Evolutionary conservation across 257 asterid species (phyloP).

Genomic region (Petunia secreta): DNA sequence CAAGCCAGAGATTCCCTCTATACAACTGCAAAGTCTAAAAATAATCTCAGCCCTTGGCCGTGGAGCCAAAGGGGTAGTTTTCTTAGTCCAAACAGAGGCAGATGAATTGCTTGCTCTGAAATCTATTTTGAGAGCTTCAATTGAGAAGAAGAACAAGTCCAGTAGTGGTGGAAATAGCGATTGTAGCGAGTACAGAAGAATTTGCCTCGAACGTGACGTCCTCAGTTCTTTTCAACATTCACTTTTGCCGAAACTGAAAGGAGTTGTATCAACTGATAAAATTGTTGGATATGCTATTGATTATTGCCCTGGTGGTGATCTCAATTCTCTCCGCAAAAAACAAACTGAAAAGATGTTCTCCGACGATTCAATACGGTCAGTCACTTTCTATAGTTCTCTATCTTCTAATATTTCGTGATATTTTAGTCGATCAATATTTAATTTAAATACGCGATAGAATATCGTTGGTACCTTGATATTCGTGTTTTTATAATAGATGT

Average conservation of each 20-base stretch:
- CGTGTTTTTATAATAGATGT: background rate
- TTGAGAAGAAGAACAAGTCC: conserved; percentile 51
- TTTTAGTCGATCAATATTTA: no score
- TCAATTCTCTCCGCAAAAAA: conserved; percentile 62
- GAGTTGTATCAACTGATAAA: conserved; percentile 66
- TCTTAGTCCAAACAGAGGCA: conserved; percentile 57
- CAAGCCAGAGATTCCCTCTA: conserved; percentile 22
- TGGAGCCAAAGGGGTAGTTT: conserved; percentile 94
- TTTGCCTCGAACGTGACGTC: conserved; percentile 67
- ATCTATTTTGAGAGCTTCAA: conserved; percentile 59
- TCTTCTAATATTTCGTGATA: background rate
- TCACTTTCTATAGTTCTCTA: background rate
- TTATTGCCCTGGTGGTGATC: conserved; percentile 94
- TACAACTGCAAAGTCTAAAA: conserved; percentile 55
- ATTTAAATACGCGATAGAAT: no score
- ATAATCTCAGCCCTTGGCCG: conserved; percentile 81
- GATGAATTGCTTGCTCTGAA: conserved; percentile 76
- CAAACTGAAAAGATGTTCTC: conserved; percentile 95
- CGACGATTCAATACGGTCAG: conserved; percentile 83
- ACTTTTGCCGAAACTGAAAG: conserved; percentile 80
- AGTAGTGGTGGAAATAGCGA: background rate
- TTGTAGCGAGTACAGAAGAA: conserved; percentile 51
- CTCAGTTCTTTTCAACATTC: conserved; percentile 66
- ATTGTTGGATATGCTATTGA: conserved; percentile 88
- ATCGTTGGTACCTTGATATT: background rate